phyloP scores from a whole-genome alignment of 2,329 filamentous ascomycete genomes.

The Metarhizium sp. region DNA sequence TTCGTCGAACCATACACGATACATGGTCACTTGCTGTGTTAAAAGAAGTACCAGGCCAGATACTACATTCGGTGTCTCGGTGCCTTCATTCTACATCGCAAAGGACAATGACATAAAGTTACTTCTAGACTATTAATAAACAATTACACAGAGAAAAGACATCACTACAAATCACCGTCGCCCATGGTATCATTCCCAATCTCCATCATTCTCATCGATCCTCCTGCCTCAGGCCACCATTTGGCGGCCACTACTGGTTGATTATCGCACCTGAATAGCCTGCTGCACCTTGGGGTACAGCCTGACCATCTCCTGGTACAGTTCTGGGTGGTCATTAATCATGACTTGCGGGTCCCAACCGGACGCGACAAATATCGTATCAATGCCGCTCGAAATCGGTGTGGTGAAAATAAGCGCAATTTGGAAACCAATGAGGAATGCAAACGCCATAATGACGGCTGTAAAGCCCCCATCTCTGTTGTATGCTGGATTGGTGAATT shows the following conservation, averaged over 20 bases:
- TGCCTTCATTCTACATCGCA: too few relatives aligned
- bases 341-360: conserved; percentile 64
- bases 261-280: conserved; percentile 43
- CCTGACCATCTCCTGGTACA: conserved; percentile 69
- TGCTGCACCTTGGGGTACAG: conserved; percentile 80
- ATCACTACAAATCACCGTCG: too few relatives aligned
- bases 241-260: not conserved
- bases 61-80: too few relatives aligned
- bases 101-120: too few relatives aligned
- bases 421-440: conserved; percentile 84
- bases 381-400: conserved; percentile 77
- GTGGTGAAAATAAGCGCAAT: conserved; percentile 85
- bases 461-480: conserved; percentile 62
- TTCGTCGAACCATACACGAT: too few relatives aligned
- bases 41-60: too few relatives aligned
- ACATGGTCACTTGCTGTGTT: too few relatives aligned
- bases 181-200: too few relatives aligned
- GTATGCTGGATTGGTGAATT: conserved; percentile 72
- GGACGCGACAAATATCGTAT: conserved; percentile 80
- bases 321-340: conserved; percentile 69
- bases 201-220: not conserved
- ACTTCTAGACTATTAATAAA: too few relatives aligned
- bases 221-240: not conserved
- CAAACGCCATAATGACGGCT: conserved; percentile 69
- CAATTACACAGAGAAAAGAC: too few relatives aligned